phyloP scores from a whole-genome alignment of 495 filamentous ascomycete genomes.

The Annulohypoxylon maeteangense region DNA sequence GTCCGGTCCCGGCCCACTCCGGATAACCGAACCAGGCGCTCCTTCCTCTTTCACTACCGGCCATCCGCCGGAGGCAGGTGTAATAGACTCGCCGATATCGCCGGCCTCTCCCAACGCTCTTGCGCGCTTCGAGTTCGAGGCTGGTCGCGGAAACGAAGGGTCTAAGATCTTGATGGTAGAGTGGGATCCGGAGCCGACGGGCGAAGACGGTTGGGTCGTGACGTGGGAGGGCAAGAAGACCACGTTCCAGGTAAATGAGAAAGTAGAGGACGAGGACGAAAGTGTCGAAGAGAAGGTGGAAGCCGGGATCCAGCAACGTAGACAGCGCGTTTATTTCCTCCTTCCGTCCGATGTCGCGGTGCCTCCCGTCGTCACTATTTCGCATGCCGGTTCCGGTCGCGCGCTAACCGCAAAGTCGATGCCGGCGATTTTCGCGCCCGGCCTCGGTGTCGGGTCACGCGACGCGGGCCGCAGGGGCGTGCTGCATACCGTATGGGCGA shows the following conservation, averaged over 20 bases:
- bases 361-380: slow-evolving; percentile 73
- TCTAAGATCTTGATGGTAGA: slow-evolving; percentile 89
- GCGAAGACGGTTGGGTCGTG: slow-evolving; percentile 71
- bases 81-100: slow-evolving; percentile 55
- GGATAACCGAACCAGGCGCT: slow-evolving; percentile 26
- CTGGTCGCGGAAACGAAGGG: slow-evolving; percentile 78
- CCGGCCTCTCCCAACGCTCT: slow-evolving; percentile 57
- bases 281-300: slow-evolving; percentile 69
- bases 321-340: slow-evolving; percentile 77
- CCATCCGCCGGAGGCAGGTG: slow-evolving; percentile 19
- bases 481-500: slow-evolving; percentile 84
- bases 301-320: slow-evolving; percentile 66
- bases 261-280: slow-evolving; percentile 71
- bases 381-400: slow-evolving; percentile 55
- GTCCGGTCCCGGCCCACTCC: slow-evolving; percentile 35
- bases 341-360: slow-evolving; percentile 73
- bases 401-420: slow-evolving; percentile 72
- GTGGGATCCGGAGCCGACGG: slow-evolving; percentile 72
- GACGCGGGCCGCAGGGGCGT: slow-evolving; percentile 80
- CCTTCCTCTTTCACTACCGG: slow-evolving; percentile 19
- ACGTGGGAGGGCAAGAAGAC: slow-evolving; percentile 79
- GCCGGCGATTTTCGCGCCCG: slow-evolving; percentile 82
- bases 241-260: slow-evolving; percentile 71
- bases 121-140: slow-evolving; percentile 87
- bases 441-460: slow-evolving; percentile 70